Conservation (phyloP, 805 yeast genomes). For the Zygoascus bituminiphila region DNA sequence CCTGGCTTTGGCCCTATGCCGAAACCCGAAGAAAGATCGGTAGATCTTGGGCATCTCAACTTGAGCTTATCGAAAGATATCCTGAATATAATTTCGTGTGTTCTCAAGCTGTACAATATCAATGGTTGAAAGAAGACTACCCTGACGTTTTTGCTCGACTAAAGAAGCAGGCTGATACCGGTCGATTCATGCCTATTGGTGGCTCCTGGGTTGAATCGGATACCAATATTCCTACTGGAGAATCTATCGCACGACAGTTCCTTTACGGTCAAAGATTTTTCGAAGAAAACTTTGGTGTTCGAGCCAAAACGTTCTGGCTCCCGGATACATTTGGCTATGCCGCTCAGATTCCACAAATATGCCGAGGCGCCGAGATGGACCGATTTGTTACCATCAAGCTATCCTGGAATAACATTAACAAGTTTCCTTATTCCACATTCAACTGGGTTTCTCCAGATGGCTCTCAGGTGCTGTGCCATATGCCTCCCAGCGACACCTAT, state of each 20-base stretch:
- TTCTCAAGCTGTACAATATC: constrained; percentile 89
- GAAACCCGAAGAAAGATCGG: constrained; percentile 86
- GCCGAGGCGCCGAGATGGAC: constrained; percentile 62
- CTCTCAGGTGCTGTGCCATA: constrained; percentile 71
- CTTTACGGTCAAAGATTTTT: constrained; percentile 71
- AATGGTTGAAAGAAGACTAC: constrained; percentile 80
- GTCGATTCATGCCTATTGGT: constrained; percentile 72
- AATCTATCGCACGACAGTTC: constrained; percentile 72
- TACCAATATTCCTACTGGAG: constrained; percentile 76
- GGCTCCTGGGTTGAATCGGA: constrained; percentile 91
- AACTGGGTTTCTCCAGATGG: constrained; percentile 83
- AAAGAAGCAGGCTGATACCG: constrained; percentile 45
- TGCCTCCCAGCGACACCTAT: constrained; percentile 85
- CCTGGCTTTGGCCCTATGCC: constrained; percentile 98
- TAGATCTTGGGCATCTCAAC: constrained; percentile 88
- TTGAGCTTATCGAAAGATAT: constrained; percentile 69
- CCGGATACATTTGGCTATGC: constrained; percentile 88
- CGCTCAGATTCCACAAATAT: constrained; percentile 75
- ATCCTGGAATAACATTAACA: constrained; percentile 80
- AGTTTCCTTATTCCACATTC: constrained; percentile 69
- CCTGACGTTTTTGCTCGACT: constrained; percentile 63
- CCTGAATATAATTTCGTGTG: constrained; percentile 92
- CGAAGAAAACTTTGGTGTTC: constrained; percentile 56
- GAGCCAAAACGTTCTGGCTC: constrained; percentile 66
- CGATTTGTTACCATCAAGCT: constrained; percentile 72